Evolutionary conservation across 257 asterid genomes (phyloP), one percentile per base, ranked within the genome.

Genomic region (Rhazya stricta): DNA sequence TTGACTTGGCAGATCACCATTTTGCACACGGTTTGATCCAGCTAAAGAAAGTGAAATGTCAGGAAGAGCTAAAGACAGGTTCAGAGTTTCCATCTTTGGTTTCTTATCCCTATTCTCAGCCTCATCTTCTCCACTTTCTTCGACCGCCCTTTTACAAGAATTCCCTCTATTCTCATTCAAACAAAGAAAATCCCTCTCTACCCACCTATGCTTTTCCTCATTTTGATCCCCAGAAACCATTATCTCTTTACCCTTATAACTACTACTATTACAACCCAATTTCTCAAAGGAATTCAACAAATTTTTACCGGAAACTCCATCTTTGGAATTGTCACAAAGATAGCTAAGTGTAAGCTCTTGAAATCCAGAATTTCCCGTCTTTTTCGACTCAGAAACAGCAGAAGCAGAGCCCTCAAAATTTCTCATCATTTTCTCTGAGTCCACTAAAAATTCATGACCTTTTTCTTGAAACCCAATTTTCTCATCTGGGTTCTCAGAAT

Each of bases 331-430:
- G 7, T 92, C 97, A 75, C 97, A 92, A 19, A 92, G 91, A 72
- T 92, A 92, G 84, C 96, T 90, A 67, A 92, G 91, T 68, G 94
- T 92, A 19, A 92, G 93, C 84, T 92, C 97, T 77, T 90, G 91
- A 61, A 86, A 81, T 39, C 89, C 84, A 30, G 85, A 84, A 86
- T 74, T 83, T 39, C 84, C 86, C 34, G 37, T 77, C 75, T 84
- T 81, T 68, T 82, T 86, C 1, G 86, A 76, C 65, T 78, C 82
- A 19, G 66, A 72, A 65, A 78, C 84, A 21, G 78, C n/a, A 23
- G 76, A 74, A 34, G 81, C 88, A 65, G 75, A 77, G 43, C 79
- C 78, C 66, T 87, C 93, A 72, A 79, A 88, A 68, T 80, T 89
- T 61, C 84, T 84, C 78, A 82, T 78, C 32, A 68, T 77, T 76